Evolutionary conservation across 116 monocot species (phyloP).

Genomic region (Posidonia oceanica): DNA sequence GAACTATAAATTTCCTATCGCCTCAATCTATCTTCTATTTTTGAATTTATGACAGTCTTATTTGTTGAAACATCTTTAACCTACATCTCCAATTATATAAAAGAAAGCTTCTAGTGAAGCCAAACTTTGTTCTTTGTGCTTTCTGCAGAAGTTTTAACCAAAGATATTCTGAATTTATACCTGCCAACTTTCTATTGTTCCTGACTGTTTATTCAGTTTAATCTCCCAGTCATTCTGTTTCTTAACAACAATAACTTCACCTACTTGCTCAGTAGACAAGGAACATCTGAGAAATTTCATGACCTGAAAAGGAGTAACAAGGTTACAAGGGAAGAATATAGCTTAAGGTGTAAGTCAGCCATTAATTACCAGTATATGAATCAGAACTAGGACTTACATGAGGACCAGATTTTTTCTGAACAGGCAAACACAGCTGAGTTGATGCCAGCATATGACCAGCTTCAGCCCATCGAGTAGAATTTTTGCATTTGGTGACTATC

Average conservation of each 20-base stretch:
- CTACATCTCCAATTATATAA: background rate
- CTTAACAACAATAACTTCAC: slow-evolving; percentile 29
- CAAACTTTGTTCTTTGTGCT: background rate
- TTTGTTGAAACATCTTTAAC: too few species aligned
- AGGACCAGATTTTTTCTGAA: slow-evolving; percentile 19
- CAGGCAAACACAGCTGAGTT: slow-evolving; percentile 54
- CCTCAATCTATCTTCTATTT: too few species aligned
- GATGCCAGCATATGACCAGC: slow-evolving; percentile 76
- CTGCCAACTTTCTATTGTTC: slow-evolving; percentile 85
- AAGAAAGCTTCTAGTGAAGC: background rate
- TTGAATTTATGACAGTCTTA: too few species aligned
- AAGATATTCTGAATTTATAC: slow-evolving; percentile 18
- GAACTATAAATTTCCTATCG: too few species aligned
- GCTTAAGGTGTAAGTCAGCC: too few species aligned
- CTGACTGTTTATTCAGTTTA: slow-evolving; percentile 41
- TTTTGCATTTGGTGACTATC: slow-evolving; percentile 33
- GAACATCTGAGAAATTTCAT: slow-evolving; percentile 21
- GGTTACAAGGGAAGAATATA: background rate
- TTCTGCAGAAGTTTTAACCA: background rate
- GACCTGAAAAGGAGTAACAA: slow-evolving; percentile 29
- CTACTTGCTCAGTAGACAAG: slow-evolving; percentile 23
- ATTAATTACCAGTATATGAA: background rate
- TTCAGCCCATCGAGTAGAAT: slow-evolving; percentile 68
- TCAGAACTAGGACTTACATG: slow-evolving; percentile 35
- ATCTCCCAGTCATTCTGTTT: slow-evolving; percentile 49